These are phyloP conservation scores for Penicillium canariense DNA, from an alignment of 495 filamentous ascomycete genomes.

Conservation along the genomic window DNA sequence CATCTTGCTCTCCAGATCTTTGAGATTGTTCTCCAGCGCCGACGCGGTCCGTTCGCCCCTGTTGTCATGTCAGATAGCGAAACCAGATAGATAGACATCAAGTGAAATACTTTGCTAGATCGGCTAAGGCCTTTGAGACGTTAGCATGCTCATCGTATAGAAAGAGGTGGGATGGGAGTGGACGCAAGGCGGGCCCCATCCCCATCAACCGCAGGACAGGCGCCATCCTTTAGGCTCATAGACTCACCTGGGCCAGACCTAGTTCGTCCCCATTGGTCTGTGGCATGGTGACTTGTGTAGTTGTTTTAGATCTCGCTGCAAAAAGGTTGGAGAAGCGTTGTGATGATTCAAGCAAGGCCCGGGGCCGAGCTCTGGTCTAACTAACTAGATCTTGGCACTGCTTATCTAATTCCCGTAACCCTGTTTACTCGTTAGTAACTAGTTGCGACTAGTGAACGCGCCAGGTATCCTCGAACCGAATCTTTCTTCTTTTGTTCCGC, in stretches of 20 bases:
- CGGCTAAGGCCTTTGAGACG: constrained; percentile 2
- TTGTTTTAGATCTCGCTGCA: no score
- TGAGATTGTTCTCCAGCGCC: constrained; percentile 55
- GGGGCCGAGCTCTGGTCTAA: no score
- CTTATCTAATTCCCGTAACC: no score
- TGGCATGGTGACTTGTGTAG: neutral
- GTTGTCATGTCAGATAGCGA: constrained; percentile 7
- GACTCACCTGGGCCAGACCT: constrained; percentile 2
- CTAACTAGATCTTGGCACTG: no score
- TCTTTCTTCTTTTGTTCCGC: neutral
- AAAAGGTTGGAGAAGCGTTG: no score
- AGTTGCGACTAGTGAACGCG: neutral
- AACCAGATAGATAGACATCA: neutral
- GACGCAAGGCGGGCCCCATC: neutral
- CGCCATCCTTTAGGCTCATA: neutral
- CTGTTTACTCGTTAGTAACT: no score
- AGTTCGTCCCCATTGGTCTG: neutral
- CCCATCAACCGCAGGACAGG: neutral
- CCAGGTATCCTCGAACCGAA: neutral
- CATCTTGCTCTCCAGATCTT: constrained; percentile 53
- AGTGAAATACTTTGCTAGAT: constrained; percentile 7
- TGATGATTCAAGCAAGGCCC: no score
- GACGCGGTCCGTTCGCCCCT: constrained; percentile 58
- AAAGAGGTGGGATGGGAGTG: neutral
- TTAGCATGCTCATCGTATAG: neutral